A percentile compares a stretch with the other conserved stretches of the same genome.
phyloP scores from a whole-genome alignment of 805 yeast genomes.

The Wickerhamomyces chambardii region DNA sequence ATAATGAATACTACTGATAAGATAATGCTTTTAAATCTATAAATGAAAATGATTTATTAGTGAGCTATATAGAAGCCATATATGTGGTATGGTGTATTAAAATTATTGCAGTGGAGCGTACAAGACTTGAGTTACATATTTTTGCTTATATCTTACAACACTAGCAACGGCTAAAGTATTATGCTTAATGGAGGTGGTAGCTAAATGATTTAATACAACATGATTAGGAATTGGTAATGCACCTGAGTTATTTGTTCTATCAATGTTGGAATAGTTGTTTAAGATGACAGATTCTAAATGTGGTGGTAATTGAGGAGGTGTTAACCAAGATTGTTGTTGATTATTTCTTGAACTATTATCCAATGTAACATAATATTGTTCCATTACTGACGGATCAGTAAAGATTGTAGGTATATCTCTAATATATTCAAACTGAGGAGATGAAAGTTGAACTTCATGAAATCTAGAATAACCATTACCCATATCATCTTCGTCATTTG shows the following conservation, averaged over 20 bases:
- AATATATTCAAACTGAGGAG: slow-evolving; percentile 32
- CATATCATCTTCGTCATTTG: slow-evolving; percentile 71
- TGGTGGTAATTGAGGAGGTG: slow-evolving; percentile 96
- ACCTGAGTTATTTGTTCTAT: slow-evolving; percentile 75
- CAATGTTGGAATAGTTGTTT: slow-evolving; percentile 55
- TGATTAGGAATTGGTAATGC: slow-evolving; percentile 92
- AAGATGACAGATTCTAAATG: slow-evolving; percentile 91
- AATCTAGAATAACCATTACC: slow-evolving; percentile 74
- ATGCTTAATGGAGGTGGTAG: slow-evolving; percentile 92
- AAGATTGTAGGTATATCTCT: slow-evolving; percentile 75
- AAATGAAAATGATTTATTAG: no score
- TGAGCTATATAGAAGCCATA: no score
- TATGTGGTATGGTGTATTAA: no score
- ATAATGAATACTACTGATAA: no score
- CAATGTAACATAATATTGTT: slow-evolving; percentile 69
- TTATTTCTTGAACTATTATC: slow-evolving; percentile 57
- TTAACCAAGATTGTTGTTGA: slow-evolving; percentile 53
- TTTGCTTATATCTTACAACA: slow-evolving; percentile 79
- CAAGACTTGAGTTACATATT: slow-evolving; percentile 84
- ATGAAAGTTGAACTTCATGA: slow-evolving; percentile 44
- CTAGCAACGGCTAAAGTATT: slow-evolving; percentile 91
- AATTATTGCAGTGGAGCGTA: slow-evolving; percentile 70
- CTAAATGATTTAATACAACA: slow-evolving; percentile 87
- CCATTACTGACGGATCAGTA: slow-evolving; percentile 82
- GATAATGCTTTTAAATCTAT: no score